Evolutionary conservation across 176 grass and related monocot genomes (phyloP), one percentile per base, ranked within the genome.

Genomic region (Oryza coarctata): DNA sequence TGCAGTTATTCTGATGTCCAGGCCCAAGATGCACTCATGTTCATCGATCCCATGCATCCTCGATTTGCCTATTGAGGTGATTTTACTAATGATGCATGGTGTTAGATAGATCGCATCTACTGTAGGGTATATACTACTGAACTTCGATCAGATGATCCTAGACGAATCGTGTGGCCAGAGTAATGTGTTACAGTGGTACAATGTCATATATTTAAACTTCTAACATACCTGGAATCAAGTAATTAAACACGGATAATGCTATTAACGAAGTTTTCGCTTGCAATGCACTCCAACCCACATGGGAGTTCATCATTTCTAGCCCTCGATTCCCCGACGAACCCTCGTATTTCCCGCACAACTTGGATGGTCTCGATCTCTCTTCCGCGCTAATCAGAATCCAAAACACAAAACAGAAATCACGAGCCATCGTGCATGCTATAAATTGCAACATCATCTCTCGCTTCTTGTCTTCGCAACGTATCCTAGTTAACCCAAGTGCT

Each of bases 291-390:
- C 76, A 70, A 2, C 63, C 17, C 87, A 80, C 76, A 74, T 62
- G 78, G 35, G 47, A 87, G 71, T 32, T 47, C 85, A 70, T 70
- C 71, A 75, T 70, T 72, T 47, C 22, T 49, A 36, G 60, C n/a
- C 70, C 63, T 75, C 76, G 28, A 31, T 61, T 84, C 70, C 82
- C 76, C 63, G 47, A 31, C 63, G 82, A 75, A 50, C 70, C 63
- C 75, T 88, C 76, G 31, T 47, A 84, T 76, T 70, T 80, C 34
- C 87, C 65, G 63, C 87, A 23, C 81, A 68, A 84, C 34, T 80
- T 85, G 76, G 29, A 31, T 38, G 6, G 38, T 1, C 47, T 43
- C 40, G 40, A 61, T 22, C 50, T 52, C 41, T n/a, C n/a, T n/a
- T n/a, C 12, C 1, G 40, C 40, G 55, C 86, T 70, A 32, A 76